Percentiles rank a stretch among this genome's conserved stretches.
Evolutionary conservation across 164 flowering plant species (phyloP).

Genomic region (Vitis vinifera): ASM3070453v1 NC_081807.1:2562001-2562500

Average conservation of each 20-base stretch:
- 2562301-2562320: slow-evolving; percentile 72
- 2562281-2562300: slow-evolving; percentile 85
- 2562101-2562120: neutral
- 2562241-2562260: slow-evolving; percentile 87
- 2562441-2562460: neutral
- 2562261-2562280: slow-evolving; percentile 78
- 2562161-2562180: slow-evolving; percentile 76
- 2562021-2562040: too few species aligned
- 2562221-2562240: slow-evolving; percentile 73
- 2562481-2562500: slow-evolving; percentile 48
- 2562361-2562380: slow-evolving; percentile 79
- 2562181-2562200: slow-evolving; percentile 94
- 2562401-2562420: slow-evolving; percentile 36
- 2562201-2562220: slow-evolving; percentile 81
- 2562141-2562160: slow-evolving; percentile 77
- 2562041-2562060: too few species aligned
- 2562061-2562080: too few species aligned
- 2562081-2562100: too few species aligned
- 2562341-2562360: slow-evolving; percentile 64
- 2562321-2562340: slow-evolving; percentile 71
- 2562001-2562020: too few species aligned
- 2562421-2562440: neutral
- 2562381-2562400: slow-evolving; percentile 67
- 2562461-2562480: slow-evolving; percentile 28
- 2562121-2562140: slow-evolving; percentile 55